phyloP scores from a whole-genome alignment of 2,329 filamentous ascomycete genomes.

The Nemania bipapillata region DNA sequence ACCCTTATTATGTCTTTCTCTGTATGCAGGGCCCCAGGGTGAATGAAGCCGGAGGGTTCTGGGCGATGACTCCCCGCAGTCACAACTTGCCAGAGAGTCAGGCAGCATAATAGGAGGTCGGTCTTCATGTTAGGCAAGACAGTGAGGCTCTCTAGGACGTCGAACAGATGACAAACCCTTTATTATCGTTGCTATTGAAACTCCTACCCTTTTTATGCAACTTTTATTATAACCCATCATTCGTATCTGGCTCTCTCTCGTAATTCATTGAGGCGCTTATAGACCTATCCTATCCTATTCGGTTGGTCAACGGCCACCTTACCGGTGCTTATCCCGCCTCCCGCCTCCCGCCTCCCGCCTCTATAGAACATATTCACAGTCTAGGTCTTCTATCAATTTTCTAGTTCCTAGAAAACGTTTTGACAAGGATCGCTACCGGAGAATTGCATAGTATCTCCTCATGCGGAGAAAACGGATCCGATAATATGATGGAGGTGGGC shows the following conservation, averaged over 20 bases:
- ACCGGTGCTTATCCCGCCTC: background rate
- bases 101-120: background rate
- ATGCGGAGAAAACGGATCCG: background rate
- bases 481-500: background rate
- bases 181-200: background rate
- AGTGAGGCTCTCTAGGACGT: background rate
- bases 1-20: constrained; percentile 26
- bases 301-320: background rate
- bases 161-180: background rate
- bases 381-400: background rate
- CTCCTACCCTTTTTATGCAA: background rate
- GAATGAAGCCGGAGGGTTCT: constrained; percentile 8
- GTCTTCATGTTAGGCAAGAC: background rate
- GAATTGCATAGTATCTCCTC: background rate
- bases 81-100: background rate
- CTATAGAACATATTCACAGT: background rate
- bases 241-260: background rate
- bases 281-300: background rate
- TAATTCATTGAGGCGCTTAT: background rate
- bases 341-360: too few species aligned
- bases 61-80: background rate
- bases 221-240: background rate
- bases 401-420: background rate
- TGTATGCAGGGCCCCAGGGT: constrained; percentile 34
- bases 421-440: background rate